These are phyloP conservation scores for Fusarium veterinarium DNA, from an alignment of 2,329 filamentous ascomycete species.

Conservation along the genomic window DNA sequence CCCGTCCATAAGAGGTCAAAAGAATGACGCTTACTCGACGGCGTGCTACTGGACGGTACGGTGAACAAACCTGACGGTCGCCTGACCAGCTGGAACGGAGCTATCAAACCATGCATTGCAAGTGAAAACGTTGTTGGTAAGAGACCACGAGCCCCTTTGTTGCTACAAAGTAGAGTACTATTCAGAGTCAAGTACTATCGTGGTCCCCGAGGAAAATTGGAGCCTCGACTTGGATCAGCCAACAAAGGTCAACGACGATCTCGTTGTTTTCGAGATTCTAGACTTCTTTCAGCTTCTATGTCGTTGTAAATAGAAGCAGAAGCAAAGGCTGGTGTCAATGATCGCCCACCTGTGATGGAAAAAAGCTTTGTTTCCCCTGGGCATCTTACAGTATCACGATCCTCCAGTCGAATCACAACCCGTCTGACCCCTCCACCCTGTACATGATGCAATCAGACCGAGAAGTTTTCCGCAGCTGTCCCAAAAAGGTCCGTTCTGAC, in stretches of 20 bases:
- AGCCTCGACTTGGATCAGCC: background rate
- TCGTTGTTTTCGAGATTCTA: background rate
- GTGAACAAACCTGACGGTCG: constrained; percentile 31
- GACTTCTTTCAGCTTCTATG: background rate
- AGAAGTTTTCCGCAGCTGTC: constrained; percentile 20
- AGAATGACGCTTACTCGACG: constrained; percentile 47
- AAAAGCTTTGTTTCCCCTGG: constrained; percentile 35
- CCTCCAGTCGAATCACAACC: constrained; percentile 36
- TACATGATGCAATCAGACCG: constrained; percentile 38
- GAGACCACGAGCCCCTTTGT: background rate
- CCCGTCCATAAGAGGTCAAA: constrained; percentile 41
- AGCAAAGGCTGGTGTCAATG: constrained; percentile 11
- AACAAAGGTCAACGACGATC: background rate
- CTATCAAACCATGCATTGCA: constrained; percentile 27
- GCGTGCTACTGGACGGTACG: constrained; percentile 40
- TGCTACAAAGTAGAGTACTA: background rate
- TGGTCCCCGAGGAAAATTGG: background rate
- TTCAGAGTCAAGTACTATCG: background rate
- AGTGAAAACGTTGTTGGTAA: constrained; percentile 11
- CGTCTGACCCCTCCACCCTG: constrained; percentile 19
- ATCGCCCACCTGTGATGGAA: background rate
- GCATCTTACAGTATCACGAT: constrained; percentile 19
- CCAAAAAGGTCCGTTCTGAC: constrained; percentile 38
- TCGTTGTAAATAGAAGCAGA: constrained; percentile 2
- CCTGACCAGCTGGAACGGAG: constrained; percentile 32